Evolutionary conservation across 805 yeast species (phyloP).

Genomic region (Saturnispora besseyi): DNA sequence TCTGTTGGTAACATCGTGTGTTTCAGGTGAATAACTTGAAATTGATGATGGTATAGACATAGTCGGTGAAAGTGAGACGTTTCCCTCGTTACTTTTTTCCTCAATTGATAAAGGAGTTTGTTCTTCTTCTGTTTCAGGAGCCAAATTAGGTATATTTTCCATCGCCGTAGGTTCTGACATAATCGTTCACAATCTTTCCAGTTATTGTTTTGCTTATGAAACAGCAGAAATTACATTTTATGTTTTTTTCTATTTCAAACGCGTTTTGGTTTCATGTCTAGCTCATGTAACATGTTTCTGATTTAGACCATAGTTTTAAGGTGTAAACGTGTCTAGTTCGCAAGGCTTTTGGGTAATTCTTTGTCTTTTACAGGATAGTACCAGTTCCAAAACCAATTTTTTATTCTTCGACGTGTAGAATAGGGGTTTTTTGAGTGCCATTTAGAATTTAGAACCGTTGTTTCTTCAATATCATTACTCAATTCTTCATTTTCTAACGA

Average conservation of each 20-base stretch:
- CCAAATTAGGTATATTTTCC: neutral
- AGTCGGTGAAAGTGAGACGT: neutral
- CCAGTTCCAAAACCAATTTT: conserved; percentile 3
- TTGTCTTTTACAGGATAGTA: neutral
- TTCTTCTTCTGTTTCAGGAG: neutral
- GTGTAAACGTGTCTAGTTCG: neutral
- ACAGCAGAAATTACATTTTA: neutral
- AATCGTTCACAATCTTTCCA: neutral
- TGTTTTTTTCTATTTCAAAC: neutral
- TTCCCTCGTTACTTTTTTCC: neutral
- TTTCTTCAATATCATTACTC: neutral
- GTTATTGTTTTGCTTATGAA: neutral
- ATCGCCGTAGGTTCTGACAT: neutral
- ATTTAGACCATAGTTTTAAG: too few relatives aligned
- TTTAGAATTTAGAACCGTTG: neutral
- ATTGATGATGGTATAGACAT: conserved; percentile 9
- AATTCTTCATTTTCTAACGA: neutral
- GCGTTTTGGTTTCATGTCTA: neutral
- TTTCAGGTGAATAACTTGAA: conserved; percentile 9
- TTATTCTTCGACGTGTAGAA: neutral
- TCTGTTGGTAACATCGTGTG: conserved; percentile 7
- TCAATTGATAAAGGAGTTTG: neutral
- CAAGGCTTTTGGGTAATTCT: too few relatives aligned
- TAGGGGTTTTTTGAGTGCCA: neutral
- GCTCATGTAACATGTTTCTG: neutral